Evolutionary conservation across 2,329 filamentous ascomycete species (phyloP), one percentile per base, ranked within the genome.

Genomic region (Arthrobotrys sphaeroides): DNA sequence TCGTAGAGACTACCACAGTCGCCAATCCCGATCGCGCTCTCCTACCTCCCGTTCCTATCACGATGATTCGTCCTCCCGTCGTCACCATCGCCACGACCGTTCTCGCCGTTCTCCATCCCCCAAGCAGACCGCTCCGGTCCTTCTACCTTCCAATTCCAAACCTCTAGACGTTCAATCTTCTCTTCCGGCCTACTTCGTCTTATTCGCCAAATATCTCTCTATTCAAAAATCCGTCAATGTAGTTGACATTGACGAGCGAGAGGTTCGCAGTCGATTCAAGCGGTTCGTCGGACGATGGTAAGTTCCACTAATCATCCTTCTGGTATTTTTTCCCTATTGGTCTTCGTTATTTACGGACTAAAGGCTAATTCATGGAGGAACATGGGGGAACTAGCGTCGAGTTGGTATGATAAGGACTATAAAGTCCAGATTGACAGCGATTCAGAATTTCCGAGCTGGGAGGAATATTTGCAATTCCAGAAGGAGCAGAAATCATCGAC

Each of bases 211-310:
- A 53, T 98, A 97, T 79, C 86, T 98, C 24, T 91, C 94, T 79
- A 87, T 97, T 33, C 94, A 98, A 82, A 97, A 97, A 83, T 86
- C 89, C 40, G 86, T 91, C 42, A 84, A 90, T 62, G 84, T 96
- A 0, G 85, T 89, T 16, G 70, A 74, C 3, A 85, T 98, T 78
- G 87, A 89, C 67, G 90, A 92, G 77, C 86, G 87, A n/a, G 94
- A 97, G 81, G 83, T 89, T 0, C 90, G 87, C 78, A 93, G 94
- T 0, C 85, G 94, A 66, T 99, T 94, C 93, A 97, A 97, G 86
- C 94, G 93, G 81, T 99, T 98, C 80, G 82, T 94, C 10, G 86
- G 87, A 2, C 94, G 93, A 85, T 99, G 95, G 94, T 90, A 86
- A 83, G 84, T 77, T 76, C 51, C 28, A 1, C 7, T 49, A 49